Evolutionary conservation across 164 flowering plant species (phyloP).

Genomic region (Sedum album): DNA sequence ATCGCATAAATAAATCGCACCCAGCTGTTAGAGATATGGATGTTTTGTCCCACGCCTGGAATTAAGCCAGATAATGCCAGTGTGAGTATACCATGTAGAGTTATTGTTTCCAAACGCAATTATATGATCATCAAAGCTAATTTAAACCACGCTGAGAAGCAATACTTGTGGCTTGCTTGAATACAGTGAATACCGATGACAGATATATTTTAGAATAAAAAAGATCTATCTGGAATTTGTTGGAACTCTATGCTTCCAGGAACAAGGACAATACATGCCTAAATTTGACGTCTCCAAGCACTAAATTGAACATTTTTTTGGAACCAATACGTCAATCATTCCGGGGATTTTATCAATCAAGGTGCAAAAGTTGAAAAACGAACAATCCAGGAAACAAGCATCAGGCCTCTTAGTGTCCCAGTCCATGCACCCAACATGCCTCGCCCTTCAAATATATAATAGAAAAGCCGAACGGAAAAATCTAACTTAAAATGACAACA

Average conservation of each 20-base stretch:
- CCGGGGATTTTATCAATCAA: neutral
- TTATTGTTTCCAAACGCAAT: neutral
- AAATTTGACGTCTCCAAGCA: neutral
- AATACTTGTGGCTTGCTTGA: neutral
- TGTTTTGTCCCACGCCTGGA: slow-evolving; percentile 88
- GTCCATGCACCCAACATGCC: neutral
- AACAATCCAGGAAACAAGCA: neutral
- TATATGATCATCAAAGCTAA: no score
- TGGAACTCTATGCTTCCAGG: no score
- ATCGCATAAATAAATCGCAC: slow-evolving; percentile 93
- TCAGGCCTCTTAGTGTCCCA: neutral
- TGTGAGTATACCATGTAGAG: neutral
- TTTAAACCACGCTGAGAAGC: neutral
- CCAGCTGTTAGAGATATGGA: slow-evolving; percentile 95
- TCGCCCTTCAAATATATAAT: neutral
- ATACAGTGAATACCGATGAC: neutral
- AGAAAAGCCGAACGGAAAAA: neutral
- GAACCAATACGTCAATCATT: neutral
- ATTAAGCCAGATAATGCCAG: slow-evolving; percentile 5
- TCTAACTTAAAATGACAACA: neutral
- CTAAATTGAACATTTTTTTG: neutral
- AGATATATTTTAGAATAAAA: neutral
- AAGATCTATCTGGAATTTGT: neutral
- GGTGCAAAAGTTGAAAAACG: neutral
- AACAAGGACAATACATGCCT: neutral